Conservation (phyloP, 2,329 filamentous ascomycete genomes). For the Zalaria sp. region DNA sequence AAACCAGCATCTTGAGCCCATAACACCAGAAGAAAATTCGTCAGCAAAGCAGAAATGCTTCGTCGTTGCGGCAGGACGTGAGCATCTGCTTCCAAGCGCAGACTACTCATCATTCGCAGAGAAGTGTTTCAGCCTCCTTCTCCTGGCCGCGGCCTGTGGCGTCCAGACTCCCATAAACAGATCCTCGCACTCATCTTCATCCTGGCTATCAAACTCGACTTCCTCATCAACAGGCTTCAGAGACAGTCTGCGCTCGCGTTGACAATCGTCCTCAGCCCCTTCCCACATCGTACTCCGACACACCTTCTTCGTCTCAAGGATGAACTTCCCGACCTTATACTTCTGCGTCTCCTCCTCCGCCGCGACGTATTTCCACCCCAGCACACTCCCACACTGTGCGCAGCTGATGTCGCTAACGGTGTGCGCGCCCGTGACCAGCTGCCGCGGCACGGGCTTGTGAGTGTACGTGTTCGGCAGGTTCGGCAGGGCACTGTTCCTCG, state of each 20-base stretch:
- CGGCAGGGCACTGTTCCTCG: constrained; percentile 14
- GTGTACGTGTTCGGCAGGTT: constrained; percentile 45
- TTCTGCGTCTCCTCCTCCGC: constrained; percentile 47
- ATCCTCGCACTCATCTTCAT: constrained; percentile 54
- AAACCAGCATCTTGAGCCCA: no score
- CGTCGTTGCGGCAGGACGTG: no score
- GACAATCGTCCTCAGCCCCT: constrained; percentile 11
- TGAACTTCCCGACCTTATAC: constrained; percentile 55
- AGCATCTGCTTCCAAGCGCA: no score
- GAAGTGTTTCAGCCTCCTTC: constrained; percentile 22
- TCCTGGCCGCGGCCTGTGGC: constrained; percentile 35
- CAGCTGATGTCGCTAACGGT: constrained; percentile 48
- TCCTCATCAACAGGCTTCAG: constrained; percentile 12
- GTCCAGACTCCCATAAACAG: constrained; percentile 50
- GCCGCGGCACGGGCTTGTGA: constrained; percentile 40
- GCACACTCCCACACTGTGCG: constrained; percentile 37
- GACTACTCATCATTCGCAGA: constrained; percentile 4
- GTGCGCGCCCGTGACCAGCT: constrained; percentile 49
- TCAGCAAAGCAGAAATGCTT: no score
- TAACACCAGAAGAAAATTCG: no score
- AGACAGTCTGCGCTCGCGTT: constrained; percentile 7
- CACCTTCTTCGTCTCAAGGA: constrained; percentile 46
- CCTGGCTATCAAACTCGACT: constrained; percentile 49
- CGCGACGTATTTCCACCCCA: constrained; percentile 53
- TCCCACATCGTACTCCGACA: constrained; percentile 40